Evolutionary conservation across 345 rosid species (phyloP).

Genomic region (Citrus sp.): DNA sequence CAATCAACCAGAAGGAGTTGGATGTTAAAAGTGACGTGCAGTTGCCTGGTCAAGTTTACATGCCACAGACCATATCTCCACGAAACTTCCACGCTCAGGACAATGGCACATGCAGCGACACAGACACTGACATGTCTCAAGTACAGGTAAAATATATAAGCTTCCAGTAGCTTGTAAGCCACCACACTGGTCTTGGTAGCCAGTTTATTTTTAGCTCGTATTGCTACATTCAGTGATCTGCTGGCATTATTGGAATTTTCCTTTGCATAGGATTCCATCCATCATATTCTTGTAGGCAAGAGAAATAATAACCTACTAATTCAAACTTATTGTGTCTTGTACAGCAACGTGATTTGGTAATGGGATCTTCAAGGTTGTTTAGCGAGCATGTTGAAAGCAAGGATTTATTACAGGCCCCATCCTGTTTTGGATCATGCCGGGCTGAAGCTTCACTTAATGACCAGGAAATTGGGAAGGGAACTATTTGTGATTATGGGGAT

Average conservation of each 20-base stretch:
- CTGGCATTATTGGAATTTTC: not conserved
- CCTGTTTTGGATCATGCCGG: conserved; percentile 28
- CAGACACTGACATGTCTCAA: conserved; percentile 28
- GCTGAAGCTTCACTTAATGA: conserved; percentile 22
- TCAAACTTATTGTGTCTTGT: not conserved
- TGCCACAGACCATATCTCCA: conserved; percentile 6
- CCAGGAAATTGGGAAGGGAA: conserved; percentile 20
- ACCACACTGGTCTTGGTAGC: not conserved
- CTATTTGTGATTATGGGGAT: conserved; percentile 14
- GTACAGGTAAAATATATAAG: conserved; percentile 34
- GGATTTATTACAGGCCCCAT: conserved; percentile 33
- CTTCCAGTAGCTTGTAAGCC: not conserved
- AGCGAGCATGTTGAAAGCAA: conserved; percentile 27
- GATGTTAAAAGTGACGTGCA: conserved; percentile 28
- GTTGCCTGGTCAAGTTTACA: conserved; percentile 14
- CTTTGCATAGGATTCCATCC: not conserved
- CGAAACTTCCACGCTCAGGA: conserved; percentile 28
- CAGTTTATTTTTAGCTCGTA: not conserved
- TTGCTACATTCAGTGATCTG: not conserved
- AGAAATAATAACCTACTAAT: not conserved
- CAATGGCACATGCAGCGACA: conserved; percentile 8
- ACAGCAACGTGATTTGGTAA: conserved; percentile 19
- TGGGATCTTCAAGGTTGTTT: conserved; percentile 25
- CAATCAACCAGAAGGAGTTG: conserved; percentile 29
- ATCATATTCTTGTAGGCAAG: no score